A percentile compares a stretch with the other conserved stretches of the same genome.
These are phyloP conservation scores for Trypanosoma cruzi DNA, from an alignment of 208 protist species.

Conservation along the genomic window DNA sequence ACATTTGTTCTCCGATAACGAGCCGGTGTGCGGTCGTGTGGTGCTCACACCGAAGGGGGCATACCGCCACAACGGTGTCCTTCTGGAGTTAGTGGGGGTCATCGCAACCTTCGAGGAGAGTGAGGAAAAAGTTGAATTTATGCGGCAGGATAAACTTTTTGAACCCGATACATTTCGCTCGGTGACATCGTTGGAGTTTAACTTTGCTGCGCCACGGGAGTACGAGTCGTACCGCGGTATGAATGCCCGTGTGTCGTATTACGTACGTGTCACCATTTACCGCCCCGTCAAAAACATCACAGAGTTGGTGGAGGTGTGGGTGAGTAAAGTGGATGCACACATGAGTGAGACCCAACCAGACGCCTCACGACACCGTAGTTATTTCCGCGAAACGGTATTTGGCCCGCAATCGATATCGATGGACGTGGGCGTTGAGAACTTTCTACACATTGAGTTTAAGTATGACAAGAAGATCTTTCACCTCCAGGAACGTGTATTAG, in stretches of 20 bases:
- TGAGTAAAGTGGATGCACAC: constrained; percentile 59
- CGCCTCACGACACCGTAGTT: constrained; percentile 59
- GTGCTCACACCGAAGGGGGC: constrained; percentile 56
- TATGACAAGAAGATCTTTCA: constrained; percentile 88
- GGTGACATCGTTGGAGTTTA: constrained; percentile 61
- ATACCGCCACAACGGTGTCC: constrained; percentile 74
- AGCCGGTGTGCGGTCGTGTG: constrained; percentile 58
- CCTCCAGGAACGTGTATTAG: constrained; percentile 72
- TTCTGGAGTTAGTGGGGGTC: constrained; percentile 65
- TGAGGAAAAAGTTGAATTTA: constrained; percentile 50
- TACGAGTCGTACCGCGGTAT: constrained; percentile 88
- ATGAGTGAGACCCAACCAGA: constrained; percentile 47
- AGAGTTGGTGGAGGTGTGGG: constrained; percentile 71
- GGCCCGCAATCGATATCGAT: constrained; percentile 62
- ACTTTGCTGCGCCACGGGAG: constrained; percentile 69
- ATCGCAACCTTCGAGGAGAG: constrained; percentile 38
- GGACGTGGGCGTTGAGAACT: constrained; percentile 87
- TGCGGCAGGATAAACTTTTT: constrained; percentile 72
- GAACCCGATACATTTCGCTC: constrained; percentile 60
- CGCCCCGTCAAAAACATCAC: constrained; percentile 71
- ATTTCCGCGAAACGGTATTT: constrained; percentile 81
- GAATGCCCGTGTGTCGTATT: constrained; percentile 70
- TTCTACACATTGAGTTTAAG: constrained; percentile 92
- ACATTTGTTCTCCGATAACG: constrained; percentile 49
- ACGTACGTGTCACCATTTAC: constrained; percentile 58